A percentile compares a stretch with the other conserved stretches of the same genome.
phyloP scores from a whole-genome alignment of 2,329 filamentous ascomycete genomes.

The Pseudogymnoascus sp. region DNA sequence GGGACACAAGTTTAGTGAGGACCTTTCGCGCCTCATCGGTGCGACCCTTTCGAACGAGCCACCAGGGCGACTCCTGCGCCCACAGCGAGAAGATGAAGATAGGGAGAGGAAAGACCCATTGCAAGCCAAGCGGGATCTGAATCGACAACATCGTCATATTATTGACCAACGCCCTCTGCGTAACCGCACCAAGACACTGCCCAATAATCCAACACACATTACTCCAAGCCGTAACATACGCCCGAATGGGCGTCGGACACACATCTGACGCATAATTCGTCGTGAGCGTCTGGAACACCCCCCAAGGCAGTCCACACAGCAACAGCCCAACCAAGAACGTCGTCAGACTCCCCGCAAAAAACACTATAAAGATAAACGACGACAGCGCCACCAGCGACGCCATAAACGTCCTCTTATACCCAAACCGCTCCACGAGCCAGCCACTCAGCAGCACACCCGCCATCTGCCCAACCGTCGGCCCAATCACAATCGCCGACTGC shows the following conservation, averaged over 20 bases:
- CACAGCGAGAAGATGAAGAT: conserved; percentile 34
- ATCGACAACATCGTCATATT: conserved; percentile 36
- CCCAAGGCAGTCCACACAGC: conserved; percentile 39
- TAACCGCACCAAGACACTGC: conserved; percentile 37
- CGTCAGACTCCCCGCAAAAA: conserved; percentile 37
- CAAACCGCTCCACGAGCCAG: conserved; percentile 37
- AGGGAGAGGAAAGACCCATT: conserved; percentile 40
- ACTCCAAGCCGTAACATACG: conserved; percentile 42
- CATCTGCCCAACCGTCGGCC: conserved; percentile 24
- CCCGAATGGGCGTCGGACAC: conserved; percentile 40
- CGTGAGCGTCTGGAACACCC: conserved; percentile 36
- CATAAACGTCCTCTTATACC: conserved; percentile 39
- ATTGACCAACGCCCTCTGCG: conserved; percentile 34
- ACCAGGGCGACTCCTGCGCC: conserved; percentile 39
- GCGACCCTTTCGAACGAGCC: conserved; percentile 35
- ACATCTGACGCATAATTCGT: conserved; percentile 33
- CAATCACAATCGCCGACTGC: conserved; percentile 20
- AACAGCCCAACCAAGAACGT: conserved; percentile 37
- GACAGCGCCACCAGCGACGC: conserved; percentile 33
- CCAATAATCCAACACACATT: conserved; percentile 42
- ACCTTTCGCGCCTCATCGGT: conserved; percentile 33
- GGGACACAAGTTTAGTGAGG: conserved; percentile 29
- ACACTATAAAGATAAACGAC: conserved; percentile 38
- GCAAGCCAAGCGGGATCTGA: conserved; percentile 36
- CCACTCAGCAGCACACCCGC: conserved; percentile 38